These are phyloP conservation scores for Fonsecaea nubica DNA, from an alignment of 2,329 filamentous ascomycete genomes.

Conservation along the genomic window DNA sequence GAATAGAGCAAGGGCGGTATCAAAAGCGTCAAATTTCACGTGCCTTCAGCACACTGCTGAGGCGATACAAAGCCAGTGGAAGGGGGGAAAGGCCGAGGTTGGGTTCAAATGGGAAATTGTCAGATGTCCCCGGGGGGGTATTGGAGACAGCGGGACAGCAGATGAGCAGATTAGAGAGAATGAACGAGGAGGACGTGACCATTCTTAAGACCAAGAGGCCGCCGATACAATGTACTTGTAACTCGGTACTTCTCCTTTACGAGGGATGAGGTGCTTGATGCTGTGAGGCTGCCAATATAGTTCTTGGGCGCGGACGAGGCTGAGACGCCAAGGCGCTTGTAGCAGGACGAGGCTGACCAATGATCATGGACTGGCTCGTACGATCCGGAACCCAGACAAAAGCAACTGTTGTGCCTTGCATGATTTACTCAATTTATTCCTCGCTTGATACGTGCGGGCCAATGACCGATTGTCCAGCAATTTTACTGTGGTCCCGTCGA, in stretches of 20 bases:
- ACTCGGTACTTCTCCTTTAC: too few relatives aligned
- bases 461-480: constrained; percentile 12
- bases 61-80: neutral
- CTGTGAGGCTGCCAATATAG: too few relatives aligned
- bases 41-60: neutral
- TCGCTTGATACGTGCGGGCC: constrained; percentile 11
- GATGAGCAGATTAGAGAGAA: constrained; percentile 28
- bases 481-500: constrained; percentile 10
- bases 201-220: constrained; percentile 23
- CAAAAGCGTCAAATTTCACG: neutral
- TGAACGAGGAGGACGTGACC: constrained; percentile 28
- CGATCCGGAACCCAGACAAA: constrained; percentile 19
- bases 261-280: too few relatives aligned
- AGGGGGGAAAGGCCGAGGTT: constrained; percentile 1
- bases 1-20: constrained; percentile 3
- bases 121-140: neutral
- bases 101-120: constrained; percentile 3
- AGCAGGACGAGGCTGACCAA: neutral
- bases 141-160: constrained; percentile 8
- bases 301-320: neutral
- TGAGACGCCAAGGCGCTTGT: neutral
- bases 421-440: constrained; percentile 4
- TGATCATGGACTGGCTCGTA: constrained; percentile 12
- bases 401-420: constrained; percentile 20
- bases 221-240: neutral